Base-by-base conservation (phyloP, 1,284 basidiomycete species). In the Microbotryum silenes-acaulis region DNA sequence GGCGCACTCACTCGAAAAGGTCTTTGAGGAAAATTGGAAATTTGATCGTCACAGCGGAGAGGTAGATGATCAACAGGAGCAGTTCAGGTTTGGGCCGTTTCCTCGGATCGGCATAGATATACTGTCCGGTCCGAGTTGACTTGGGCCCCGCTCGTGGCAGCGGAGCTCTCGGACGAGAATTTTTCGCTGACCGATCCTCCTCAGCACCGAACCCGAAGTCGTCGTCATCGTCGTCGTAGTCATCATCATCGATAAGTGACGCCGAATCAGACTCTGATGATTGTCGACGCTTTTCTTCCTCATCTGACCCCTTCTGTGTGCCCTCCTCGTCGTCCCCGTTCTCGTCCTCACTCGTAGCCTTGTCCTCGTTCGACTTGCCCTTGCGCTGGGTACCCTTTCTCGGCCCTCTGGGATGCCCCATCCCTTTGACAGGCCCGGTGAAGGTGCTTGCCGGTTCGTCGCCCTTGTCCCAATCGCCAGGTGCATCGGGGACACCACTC, bases 11-110 rank as follows among this genome's bases (percentile, higher is more conserved):
- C 71, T 64, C 55, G 18, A 70, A 59, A 18, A 72, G 51, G 45
- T 72, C 71, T 27, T 62, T 62, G 9, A 71, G 58, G 37, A 70
- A 61, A 23, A 71, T 60, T 2, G 71, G 71, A 3, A 72, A 45
- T 0, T 66, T 57, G 1, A 72, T 42, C 1, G 68, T 66, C 18
- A 67, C 18, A 51, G 68, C 69, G 4, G 63, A 57, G 21, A 72
- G 64, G 63, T 72, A 71, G 51, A 71, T 50, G 20, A 71, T 47
- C 44, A 69, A 56, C 8, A 72, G 65, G 20, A 66, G 20, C 33
- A 53, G 6, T 68, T 64, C 57, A 62, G 4, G 16, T 45, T n/a
- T 31, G 52, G 10, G 56, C 44, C 23, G 60, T 44, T 49, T 64
- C 59, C 51, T 66, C 56, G 54, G 33, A 29, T 66, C 62, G 16